Evolutionary conservation across 768 basidiomycete genomes (phyloP).

Genomic region (Thelephora ganbajun): DNA sequence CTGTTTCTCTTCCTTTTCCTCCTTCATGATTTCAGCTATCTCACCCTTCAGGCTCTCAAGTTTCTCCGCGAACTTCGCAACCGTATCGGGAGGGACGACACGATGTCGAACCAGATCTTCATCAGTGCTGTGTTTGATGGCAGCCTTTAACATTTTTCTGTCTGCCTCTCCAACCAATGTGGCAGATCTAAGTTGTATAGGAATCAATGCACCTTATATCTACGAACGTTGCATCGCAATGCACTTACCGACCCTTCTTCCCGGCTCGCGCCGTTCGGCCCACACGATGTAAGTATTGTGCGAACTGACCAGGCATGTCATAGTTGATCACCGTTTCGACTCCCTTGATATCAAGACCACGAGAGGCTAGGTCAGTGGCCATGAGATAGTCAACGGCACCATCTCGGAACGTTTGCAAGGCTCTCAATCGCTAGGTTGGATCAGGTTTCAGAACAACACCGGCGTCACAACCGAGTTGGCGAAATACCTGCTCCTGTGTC

Average conservation of each 20-base stretch:
- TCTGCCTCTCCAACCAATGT: constrained; percentile 94
- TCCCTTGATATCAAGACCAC: constrained; percentile 94
- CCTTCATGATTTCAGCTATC: constrained; percentile 63
- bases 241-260: constrained; percentile 68
- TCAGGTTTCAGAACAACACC: background rate
- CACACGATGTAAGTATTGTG: constrained; percentile 93
- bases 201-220: constrained; percentile 4
- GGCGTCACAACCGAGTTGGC: constrained; percentile 7
- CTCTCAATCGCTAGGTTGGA: constrained; percentile 56
- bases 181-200: constrained; percentile 47
- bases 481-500: constrained; percentile 80
- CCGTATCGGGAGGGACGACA: constrained; percentile 63
- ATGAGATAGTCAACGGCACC: constrained; percentile 83
- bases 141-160: constrained; percentile 91
- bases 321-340: constrained; percentile 98
- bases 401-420: constrained; percentile 79
- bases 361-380: constrained; percentile 92
- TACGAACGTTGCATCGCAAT: background rate
- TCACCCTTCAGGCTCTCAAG: constrained; percentile 63
- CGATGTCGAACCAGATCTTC: constrained; percentile 82
- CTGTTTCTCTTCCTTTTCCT: constrained; percentile 93
- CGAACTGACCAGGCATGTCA: constrained; percentile 90
- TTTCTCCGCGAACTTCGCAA: constrained; percentile 56
- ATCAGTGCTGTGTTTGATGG: constrained; percentile 73
- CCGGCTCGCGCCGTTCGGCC: constrained; percentile 96